Evolutionary conservation across 2,329 filamentous ascomycete species (phyloP).

Genomic region (Colletotrichum australisinense): DNA sequence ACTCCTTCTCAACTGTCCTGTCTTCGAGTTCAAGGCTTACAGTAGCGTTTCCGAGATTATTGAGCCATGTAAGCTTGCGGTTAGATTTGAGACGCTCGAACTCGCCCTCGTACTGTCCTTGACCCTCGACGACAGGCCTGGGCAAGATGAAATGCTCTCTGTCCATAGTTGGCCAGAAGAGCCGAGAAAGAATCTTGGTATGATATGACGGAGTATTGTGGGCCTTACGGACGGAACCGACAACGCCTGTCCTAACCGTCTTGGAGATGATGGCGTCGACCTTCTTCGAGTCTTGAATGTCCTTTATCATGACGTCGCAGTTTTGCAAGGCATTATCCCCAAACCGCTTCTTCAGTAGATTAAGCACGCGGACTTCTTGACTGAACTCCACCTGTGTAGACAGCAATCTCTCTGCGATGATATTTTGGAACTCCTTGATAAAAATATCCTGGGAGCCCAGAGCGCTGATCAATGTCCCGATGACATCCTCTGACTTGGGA

Average conservation of each 20-base stretch:
- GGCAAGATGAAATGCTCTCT: constrained; percentile 77
- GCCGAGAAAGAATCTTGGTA: constrained; percentile 87
- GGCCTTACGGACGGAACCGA: constrained; percentile 36
- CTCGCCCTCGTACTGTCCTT: constrained; percentile 77
- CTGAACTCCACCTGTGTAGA: constrained; percentile 76
- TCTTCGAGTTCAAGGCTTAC: constrained; percentile 88
- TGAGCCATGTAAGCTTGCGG: constrained; percentile 89
- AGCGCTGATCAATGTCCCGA: constrained; percentile 88
- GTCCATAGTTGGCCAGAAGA: constrained; percentile 91
- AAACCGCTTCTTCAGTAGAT: constrained; percentile 88
- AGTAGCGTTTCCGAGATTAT: constrained; percentile 81
- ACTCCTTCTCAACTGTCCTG: constrained; percentile 77
- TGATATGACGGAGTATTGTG: constrained; percentile 63
- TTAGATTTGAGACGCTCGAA: constrained; percentile 86
- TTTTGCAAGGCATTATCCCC: constrained; percentile 88
- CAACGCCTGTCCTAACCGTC: constrained; percentile 37
- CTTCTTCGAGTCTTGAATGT: constrained; percentile 84
- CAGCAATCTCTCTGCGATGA: constrained; percentile 85
- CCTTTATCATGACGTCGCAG: constrained; percentile 97
- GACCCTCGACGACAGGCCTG: constrained; percentile 65
- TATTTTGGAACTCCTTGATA: constrained; percentile 91
- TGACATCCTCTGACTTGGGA: constrained; percentile 89
- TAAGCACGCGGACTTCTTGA: constrained; percentile 84
- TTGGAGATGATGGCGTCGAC: constrained; percentile 77
- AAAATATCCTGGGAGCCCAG: constrained; percentile 92